A percentile compares a stretch with the other conserved stretches of the same genome.
Evolutionary conservation across 2,329 filamentous ascomycete species (phyloP).

Genomic region (Sphaerostilbella broomeana): DNA sequence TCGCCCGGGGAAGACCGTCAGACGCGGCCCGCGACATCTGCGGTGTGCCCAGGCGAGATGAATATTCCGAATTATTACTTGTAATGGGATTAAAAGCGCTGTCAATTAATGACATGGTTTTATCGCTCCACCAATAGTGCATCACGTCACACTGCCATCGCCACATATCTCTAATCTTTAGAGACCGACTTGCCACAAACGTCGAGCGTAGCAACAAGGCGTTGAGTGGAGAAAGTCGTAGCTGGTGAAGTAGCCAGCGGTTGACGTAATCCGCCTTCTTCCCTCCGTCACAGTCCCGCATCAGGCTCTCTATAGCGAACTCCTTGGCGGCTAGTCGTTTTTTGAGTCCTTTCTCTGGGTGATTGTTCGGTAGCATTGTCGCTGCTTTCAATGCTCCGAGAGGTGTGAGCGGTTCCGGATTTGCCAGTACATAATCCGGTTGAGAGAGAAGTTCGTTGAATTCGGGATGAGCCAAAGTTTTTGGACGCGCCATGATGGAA

Average conservation of each 20-base stretch:
- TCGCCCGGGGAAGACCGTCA: constrained; percentile 15
- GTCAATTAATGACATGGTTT: constrained; percentile 16
- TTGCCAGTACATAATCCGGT: constrained; percentile 38
- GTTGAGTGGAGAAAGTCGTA: constrained; percentile 41
- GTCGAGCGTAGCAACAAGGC: constrained; percentile 35
- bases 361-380: constrained; percentile 28
- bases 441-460: constrained; percentile 44
- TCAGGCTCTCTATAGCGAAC: constrained; percentile 38
- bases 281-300: constrained; percentile 29
- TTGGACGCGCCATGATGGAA: constrained; percentile 18
- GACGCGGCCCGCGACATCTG: constrained; percentile 24
- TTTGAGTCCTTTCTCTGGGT: constrained; percentile 28
- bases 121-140: constrained; percentile 32
- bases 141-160: constrained; percentile 34
- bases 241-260: constrained; percentile 46
- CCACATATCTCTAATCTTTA: constrained; percentile 28
- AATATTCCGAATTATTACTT: constrained; percentile 20
- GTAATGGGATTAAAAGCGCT: constrained; percentile 15
- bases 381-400: constrained; percentile 35
- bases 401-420: constrained; percentile 33
- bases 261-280: constrained; percentile 41
- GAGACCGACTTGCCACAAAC: constrained; percentile 22
- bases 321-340: constrained; percentile 41
- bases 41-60: constrained; percentile 21
- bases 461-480: constrained; percentile 31